phyloP scores from a whole-genome alignment of 169 alveolate species.

The Plasmodium berghei region DNA sequence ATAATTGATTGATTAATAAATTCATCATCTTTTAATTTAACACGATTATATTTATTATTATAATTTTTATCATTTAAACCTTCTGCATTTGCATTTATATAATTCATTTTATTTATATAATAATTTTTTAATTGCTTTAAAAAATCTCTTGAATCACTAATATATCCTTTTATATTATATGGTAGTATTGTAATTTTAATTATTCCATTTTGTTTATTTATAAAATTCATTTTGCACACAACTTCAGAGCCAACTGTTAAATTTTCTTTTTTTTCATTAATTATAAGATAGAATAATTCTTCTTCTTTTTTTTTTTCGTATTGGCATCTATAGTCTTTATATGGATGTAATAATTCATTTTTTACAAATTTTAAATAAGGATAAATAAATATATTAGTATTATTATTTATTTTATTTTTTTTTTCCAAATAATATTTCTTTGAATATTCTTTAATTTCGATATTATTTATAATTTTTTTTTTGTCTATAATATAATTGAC shows the following conservation, averaged over 20 bases:
- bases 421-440: slow-evolving; percentile 72
- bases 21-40: slow-evolving; percentile 24
- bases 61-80: slow-evolving; percentile 1
- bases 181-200: slow-evolving; percentile 80
- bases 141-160: slow-evolving; percentile 79
- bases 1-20: slow-evolving; percentile 32
- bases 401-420: neutral
- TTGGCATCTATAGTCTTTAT: slow-evolving; percentile 78
- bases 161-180: slow-evolving; percentile 78
- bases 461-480: slow-evolving; percentile 26
- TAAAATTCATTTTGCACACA: slow-evolving; percentile 78
- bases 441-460: slow-evolving; percentile 46
- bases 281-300: slow-evolving; percentile 82
- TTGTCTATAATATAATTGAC: slow-evolving; percentile 50
- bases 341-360: slow-evolving; percentile 82
- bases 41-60: slow-evolving; percentile 13
- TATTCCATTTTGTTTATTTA: slow-evolving; percentile 31
- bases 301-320: slow-evolving; percentile 72
- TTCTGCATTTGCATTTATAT: slow-evolving; percentile 49
- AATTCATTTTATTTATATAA: slow-evolving; percentile 71
- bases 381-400: slow-evolving; percentile 71
- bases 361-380: slow-evolving; percentile 83
- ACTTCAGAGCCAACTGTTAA: slow-evolving; percentile 83
- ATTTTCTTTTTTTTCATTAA: slow-evolving; percentile 77
- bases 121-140: slow-evolving; percentile 75